These are phyloP conservation scores for Calonectria hongkongensis DNA, from an alignment of 2,329 filamentous ascomycete species.

Conservation along the genomic window DNA sequence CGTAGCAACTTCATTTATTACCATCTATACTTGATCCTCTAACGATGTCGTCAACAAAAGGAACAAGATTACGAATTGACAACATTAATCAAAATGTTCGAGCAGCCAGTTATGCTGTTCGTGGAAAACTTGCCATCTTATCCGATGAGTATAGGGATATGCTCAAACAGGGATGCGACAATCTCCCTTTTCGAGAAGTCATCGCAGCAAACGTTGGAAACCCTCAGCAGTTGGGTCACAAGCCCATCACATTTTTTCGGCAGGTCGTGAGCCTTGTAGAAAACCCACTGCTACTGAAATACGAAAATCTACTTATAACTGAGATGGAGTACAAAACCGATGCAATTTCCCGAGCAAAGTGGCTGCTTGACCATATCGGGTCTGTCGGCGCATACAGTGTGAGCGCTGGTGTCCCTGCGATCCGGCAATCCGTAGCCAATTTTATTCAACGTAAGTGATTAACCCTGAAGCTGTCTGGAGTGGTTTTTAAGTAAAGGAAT, in stretches of 20 bases:
- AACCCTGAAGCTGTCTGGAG: background rate
- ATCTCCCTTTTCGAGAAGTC: background rate
- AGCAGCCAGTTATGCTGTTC: background rate
- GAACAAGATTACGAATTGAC: background rate
- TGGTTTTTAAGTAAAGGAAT: background rate
- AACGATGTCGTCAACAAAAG: background rate
- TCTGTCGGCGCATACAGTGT: conserved; percentile 98
- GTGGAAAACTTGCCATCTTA: background rate
- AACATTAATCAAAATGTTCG: conserved; percentile 1
- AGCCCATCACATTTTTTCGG: background rate
- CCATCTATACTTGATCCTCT: background rate
- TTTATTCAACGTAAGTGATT: conserved; percentile 71
- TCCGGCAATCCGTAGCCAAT: conserved; percentile 90
- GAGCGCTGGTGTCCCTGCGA: conserved; percentile 90
- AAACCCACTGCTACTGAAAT: background rate
- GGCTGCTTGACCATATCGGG: conserved; percentile 86
- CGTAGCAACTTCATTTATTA: background rate
- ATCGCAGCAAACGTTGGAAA: background rate
- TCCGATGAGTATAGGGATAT: background rate
- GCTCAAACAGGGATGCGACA: background rate
- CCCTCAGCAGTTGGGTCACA: background rate
- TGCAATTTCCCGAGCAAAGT: conserved; percentile 88
- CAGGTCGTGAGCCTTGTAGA: background rate
- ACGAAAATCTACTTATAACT: background rate
- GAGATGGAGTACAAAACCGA: conserved; percentile 83